Evolutionary conservation across 1,139 yeast genomes (phyloP).

Genomic region (Taphrina confusa): DNA sequence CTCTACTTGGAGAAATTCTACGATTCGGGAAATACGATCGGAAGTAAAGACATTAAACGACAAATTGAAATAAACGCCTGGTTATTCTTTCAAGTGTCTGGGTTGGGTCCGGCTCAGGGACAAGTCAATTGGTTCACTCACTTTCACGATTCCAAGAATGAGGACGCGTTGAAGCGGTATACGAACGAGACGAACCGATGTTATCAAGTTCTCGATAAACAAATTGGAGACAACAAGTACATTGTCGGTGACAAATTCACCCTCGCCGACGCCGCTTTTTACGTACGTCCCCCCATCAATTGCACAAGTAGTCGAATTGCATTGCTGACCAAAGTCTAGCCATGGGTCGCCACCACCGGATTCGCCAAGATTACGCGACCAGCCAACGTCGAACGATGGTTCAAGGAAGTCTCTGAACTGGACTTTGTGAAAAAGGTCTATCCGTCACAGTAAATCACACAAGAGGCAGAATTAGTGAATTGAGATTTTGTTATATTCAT

Average conservation of each 20-base stretch:
- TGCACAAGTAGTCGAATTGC: too few species aligned
- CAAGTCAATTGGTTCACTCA: slow-evolving; percentile 39
- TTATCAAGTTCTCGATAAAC: slow-evolving; percentile 13
- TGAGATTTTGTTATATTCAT: too few species aligned
- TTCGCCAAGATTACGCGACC: slow-evolving; percentile 4
- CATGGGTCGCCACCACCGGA: slow-evolving; percentile 1
- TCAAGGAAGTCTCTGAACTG: slow-evolving; percentile 1
- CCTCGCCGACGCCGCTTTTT: slow-evolving; percentile 18
- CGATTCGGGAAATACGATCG: slow-evolving; percentile 28
- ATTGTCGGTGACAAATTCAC: slow-evolving; percentile 9
- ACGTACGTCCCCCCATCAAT: slow-evolving; percentile 2
- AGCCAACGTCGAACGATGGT: slow-evolving; percentile 11
- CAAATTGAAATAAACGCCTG: slow-evolving; percentile 40
- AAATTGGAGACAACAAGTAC: slow-evolving; percentile 3
- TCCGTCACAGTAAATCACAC: neutral
- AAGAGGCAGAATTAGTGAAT: neutral
- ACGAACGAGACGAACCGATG: slow-evolving; percentile 16
- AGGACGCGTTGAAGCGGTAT: slow-evolving; percentile 14
- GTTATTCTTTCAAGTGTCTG: slow-evolving; percentile 29
- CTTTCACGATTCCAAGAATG: slow-evolving; percentile 29
- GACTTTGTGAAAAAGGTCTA: slow-evolving; percentile 11
- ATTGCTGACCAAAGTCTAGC: too few species aligned
- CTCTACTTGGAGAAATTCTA: slow-evolving; percentile 57
- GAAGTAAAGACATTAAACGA: slow-evolving; percentile 49
- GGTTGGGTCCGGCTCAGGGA: slow-evolving; percentile 1